Evolutionary conservation across 2,329 filamentous ascomycete genomes (phyloP).

Genomic region (Penicillium polonicum): DNA sequence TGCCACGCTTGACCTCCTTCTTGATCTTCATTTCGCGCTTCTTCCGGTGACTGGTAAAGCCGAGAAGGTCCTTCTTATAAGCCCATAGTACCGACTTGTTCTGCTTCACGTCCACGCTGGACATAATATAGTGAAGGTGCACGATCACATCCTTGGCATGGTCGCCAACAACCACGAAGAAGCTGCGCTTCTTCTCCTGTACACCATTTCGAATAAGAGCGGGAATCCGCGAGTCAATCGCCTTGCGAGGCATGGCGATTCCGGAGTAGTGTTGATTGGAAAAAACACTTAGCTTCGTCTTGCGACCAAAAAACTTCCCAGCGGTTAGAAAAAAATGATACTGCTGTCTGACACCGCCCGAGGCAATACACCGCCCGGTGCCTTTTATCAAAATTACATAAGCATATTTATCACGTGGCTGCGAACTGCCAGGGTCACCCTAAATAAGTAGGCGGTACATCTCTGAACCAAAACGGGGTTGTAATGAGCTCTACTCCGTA

Average conservation of each 20-base stretch:
- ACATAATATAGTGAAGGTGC: conserved; percentile 89
- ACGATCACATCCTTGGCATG: conserved; percentile 95
- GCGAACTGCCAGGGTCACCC: neutral
- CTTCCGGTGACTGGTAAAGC: conserved; percentile 93
- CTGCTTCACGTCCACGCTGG: conserved; percentile 83
- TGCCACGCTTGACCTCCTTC: conserved; percentile 93
- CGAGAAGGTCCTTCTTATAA: conserved; percentile 95
- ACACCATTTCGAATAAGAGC: conserved; percentile 88
- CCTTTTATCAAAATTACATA: neutral
- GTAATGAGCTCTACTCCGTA: neutral
- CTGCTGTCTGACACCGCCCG: conserved; percentile 29
- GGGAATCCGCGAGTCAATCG: conserved; percentile 83
- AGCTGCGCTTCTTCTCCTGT: conserved; percentile 93
- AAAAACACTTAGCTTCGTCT: conserved; percentile 9
- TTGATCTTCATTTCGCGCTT: conserved; percentile 99
- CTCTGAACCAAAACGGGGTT: neutral
- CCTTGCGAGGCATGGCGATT: conserved; percentile 45
- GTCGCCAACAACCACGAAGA: conserved; percentile 96
- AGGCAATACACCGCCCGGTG: conserved; percentile 26
- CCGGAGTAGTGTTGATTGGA: conserved; percentile 8
- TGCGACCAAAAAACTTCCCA: conserved; percentile 9
- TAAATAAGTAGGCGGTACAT: neutral
- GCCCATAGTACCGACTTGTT: conserved; percentile 98
- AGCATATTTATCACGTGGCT: neutral
- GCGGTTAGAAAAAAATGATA: conserved; percentile 32